Percentiles rank a stretch among this genome's conserved stretches.
Conservation (phyloP, 306 rosid species). For the Styphnolobium japonicum region DNA sequence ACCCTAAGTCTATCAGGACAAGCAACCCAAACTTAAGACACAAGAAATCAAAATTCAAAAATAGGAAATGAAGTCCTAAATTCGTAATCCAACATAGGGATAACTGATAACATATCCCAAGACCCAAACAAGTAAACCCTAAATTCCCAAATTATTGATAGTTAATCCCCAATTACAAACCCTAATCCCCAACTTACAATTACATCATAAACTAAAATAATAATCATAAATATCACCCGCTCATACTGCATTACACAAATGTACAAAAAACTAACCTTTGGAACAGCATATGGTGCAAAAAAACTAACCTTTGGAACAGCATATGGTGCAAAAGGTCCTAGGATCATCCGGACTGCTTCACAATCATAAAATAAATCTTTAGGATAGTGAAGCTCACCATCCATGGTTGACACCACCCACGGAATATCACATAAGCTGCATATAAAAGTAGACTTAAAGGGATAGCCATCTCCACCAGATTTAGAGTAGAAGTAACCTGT, state of each 20-base stretch:
- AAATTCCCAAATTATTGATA: not conserved
- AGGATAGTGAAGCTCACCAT: constrained; percentile 69
- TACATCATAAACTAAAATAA: not conserved
- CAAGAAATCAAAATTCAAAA: not conserved
- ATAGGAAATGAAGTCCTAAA: constrained; percentile 17
- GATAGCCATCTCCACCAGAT: constrained; percentile 43
- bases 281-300: constrained; percentile 78
- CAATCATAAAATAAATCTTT: constrained; percentile 71
- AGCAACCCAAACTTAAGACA: not conserved
- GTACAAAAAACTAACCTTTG: constrained; percentile 68
- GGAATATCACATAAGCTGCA: constrained; percentile 57
- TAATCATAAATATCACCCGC: not conserved
- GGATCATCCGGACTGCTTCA: constrained; percentile 67
- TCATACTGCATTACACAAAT: not conserved
- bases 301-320: constrained; percentile 88
- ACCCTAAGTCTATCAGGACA: not conserved
- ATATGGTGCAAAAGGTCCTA: constrained; percentile 78
- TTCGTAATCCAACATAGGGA: not conserved
- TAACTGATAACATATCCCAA: not conserved
- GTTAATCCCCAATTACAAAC: not conserved
- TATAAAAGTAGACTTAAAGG: constrained; percentile 73
- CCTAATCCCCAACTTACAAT: not conserved
- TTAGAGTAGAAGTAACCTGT: constrained; percentile 44
- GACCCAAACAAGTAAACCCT: not conserved
- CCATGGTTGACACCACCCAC: constrained; percentile 76